Base-by-base conservation (phyloP, 306 rosid genomes). In the Urtica urens region DNA sequence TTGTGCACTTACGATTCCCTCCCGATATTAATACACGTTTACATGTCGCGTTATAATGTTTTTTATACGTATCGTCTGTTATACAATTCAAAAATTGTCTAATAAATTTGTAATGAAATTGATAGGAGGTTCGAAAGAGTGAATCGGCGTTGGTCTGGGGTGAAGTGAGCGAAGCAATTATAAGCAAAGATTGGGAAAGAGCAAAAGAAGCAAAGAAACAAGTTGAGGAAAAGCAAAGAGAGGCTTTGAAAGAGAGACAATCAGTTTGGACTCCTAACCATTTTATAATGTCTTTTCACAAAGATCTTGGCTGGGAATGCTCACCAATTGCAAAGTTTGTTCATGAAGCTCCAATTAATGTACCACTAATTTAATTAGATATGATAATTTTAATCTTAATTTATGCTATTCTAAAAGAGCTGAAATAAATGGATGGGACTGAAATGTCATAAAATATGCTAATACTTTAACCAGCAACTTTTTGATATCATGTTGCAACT, bases 121-220 rank as follows among this genome's bases (percentile, higher is more conserved):
- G 33, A 5, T 59, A 92, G 96, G 62, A 58, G 39, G 74, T 85
- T 51, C 50, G 72, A 81, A 57, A 53, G 60, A 85, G 87, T 40
- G 99, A 92, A 59, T 85, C 96, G 54, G 79, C 72, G 1, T 17
- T 53, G 29, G 69, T 85, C 31, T 85, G 99, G 99, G 49, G 83
- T 60, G 77, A 73, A 46, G 40, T 77, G 52, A 85, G 81, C 63
- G 57, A 79, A 69, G 73, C 81, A 15, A 82, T 92, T 7, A 0
- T 85, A 35, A 76, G 20, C 47, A 69, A 70, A 54, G 87, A 92
- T 8, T 85, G 94, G 96, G 85, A 52, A 25, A 83, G 57, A 67
- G 95, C 99, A 64, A 85, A 67, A 68, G 83, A 72, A 64, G 87
- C 67, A 58, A 90, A 90, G 85, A 72, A 60, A 46, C 59, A 15